Evolutionary conservation across 2,329 filamentous ascomycete species (phyloP), one percentile per base, ranked within the genome.

Genomic region (Neophaeococcomyces aloes): DNA sequence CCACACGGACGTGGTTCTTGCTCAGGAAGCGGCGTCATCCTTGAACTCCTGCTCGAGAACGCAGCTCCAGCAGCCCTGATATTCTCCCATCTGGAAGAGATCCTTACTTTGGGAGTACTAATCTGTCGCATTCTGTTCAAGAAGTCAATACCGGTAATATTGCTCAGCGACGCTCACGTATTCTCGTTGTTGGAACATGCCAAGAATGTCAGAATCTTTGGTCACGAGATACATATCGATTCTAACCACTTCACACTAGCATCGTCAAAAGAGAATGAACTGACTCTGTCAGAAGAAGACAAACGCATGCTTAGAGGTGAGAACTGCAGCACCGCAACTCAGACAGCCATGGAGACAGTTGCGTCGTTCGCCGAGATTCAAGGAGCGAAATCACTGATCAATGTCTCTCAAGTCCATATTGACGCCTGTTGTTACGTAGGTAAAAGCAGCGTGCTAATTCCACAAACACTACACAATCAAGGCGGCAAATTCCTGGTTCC

Each of bases 1-100:
- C 68, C 69, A 0, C 55, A 61, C 14, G 62, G 68, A n/a, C 62
- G 68, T 15, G 68, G 69, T 2, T 72, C 69, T 5, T 72, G 67
- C 32, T 61, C 65, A 0, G 69, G 67, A 0, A 71, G 68, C 11
- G 60, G 59, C 1, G 62, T 66, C 1, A 59, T 71, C n/a, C 49
- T 72, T 4, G 67, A 72, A 48, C 50, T 71, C 0, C 37, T 72
- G 0, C 55, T 71, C 2, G 65, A 64, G 14, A 56, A 56, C 1
- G 60, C 55, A 7, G 62, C 57, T 0, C 69, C 68, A 0, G 51
- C 46, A 2, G 68, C 61, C 0, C 43, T 72, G 13, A 50, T 72
- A 0, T 71, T 72, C 29, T 54, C 62, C 25, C 50, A 61, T 2
- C 49, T 50, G 1, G 68, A 72, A 31, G 55, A 64, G n/a, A 71